A percentile compares a stretch with the other conserved stretches of the same genome.
Conservation (phyloP, 1,284 basidiomycete genomes). For the Melampsora americana region DNA sequence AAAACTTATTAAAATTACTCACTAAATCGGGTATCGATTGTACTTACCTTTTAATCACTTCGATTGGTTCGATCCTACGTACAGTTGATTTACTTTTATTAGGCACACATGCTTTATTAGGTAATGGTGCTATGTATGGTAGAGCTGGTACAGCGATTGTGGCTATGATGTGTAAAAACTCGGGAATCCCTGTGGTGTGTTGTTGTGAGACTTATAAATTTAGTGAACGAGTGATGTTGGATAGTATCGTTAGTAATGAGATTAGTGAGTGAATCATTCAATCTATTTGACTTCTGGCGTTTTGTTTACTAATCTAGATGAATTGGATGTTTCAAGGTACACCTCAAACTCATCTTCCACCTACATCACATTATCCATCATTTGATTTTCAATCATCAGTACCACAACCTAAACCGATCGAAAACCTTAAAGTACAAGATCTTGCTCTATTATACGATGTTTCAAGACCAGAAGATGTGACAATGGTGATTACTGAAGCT, state of each 20-base stretch:
- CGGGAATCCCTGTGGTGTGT: conserved; percentile 86
- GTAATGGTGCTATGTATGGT: conserved; percentile 90
- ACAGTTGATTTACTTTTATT: conserved; percentile 76
- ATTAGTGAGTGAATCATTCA: conserved; percentile 62
- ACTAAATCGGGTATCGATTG: conserved; percentile 73
- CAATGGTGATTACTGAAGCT: conserved; percentile 92
- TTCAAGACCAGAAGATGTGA: conserved; percentile 81
- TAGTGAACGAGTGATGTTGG: conserved; percentile 84
- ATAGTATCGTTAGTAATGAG: conserved; percentile 95
- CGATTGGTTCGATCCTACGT: conserved; percentile 77
- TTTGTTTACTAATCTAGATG: not conserved
- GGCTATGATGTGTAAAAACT: conserved; percentile 88
- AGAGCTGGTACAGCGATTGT: conserved; percentile 92
- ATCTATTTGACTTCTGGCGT: too few species aligned
- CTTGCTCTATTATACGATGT: conserved; percentile 74
- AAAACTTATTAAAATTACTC: conserved; percentile 70
- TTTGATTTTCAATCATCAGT: conserved; percentile 33
- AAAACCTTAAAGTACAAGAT: conserved; percentile 20
- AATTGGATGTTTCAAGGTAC: conserved; percentile 10
- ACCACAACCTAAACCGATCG: conserved; percentile 9
- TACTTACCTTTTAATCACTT: conserved; percentile 87
- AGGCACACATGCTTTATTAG: conserved; percentile 88
- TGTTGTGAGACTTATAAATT: conserved; percentile 99
- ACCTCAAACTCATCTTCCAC: conserved; percentile 24
- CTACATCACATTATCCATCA: conserved; percentile 24